phyloP scores from a whole-genome alignment of 2,329 filamentous ascomycete species.

The Bipolaris sorokiniana region DNA sequence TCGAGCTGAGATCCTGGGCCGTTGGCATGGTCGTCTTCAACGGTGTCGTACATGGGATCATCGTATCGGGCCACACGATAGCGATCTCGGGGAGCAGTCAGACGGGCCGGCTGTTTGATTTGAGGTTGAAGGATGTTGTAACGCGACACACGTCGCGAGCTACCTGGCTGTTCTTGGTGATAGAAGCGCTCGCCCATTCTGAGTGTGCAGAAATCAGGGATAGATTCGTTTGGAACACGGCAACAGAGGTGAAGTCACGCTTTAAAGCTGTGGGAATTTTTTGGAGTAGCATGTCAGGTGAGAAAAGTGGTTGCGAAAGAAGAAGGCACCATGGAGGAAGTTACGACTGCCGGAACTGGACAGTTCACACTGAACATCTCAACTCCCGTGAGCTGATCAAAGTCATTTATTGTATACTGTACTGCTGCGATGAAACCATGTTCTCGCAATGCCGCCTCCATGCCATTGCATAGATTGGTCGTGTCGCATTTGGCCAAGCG shows the following conservation, averaged over 20 bases:
- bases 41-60: conserved; percentile 23
- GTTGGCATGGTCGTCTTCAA: conserved; percentile 36
- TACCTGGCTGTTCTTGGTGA: conserved; percentile 11
- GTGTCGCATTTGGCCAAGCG: no score
- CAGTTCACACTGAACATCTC: not conserved
- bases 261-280: not conserved
- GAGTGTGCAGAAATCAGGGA: not conserved
- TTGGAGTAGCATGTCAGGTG: conserved; percentile 2
- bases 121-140: conserved; percentile 24
- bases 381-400: not conserved
- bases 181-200: conserved; percentile 30
- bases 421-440: not conserved
- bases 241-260: not conserved
- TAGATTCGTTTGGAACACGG: not conserved
- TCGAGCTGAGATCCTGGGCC: conserved; percentile 46
- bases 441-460: not conserved
- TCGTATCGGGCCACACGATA: conserved; percentile 31
- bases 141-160: conserved; percentile 9
- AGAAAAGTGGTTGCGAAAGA: conserved; percentile 10
- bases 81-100: conserved; percentile 28
- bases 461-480: not conserved
- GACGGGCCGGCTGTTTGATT: conserved; percentile 15
- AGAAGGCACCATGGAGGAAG: conserved; percentile 34
- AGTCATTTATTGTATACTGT: not conserved
- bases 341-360: conserved; percentile 17